Conservation (phyloP, 345 rosid genomes). For the Citrus unshiu region DNA sequence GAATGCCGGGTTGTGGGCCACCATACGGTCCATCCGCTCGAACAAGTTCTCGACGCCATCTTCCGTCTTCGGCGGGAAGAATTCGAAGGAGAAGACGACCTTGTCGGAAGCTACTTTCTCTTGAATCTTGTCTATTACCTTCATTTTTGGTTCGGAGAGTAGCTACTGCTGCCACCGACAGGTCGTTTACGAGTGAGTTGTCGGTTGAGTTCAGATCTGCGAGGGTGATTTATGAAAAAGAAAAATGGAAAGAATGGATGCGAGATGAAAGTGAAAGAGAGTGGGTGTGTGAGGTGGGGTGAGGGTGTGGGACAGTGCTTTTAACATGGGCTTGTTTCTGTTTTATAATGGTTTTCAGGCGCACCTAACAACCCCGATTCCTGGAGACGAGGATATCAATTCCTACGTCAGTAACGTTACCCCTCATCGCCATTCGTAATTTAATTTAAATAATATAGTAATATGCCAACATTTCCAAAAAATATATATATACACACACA, state of each 20-base stretch:
- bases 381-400: slow-evolving; percentile 6
- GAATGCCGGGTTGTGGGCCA: slow-evolving; percentile 76
- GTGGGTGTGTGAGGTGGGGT: no score
- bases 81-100: slow-evolving; percentile 93
- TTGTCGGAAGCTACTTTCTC: slow-evolving; percentile 30
- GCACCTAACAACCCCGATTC: slow-evolving; percentile 8
- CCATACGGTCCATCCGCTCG: slow-evolving; percentile 96
- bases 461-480: no score
- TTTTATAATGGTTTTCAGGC: background rate
- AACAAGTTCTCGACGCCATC: slow-evolving; percentile 98
- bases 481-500: no score
- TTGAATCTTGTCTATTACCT: slow-evolving; percentile 80
- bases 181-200: no score
- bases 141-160: slow-evolving; percentile 39
- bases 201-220: no score
- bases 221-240: no score
- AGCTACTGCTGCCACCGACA: background rate
- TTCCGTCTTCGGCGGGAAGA: slow-evolving; percentile 97
- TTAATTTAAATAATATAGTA: no score
- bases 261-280: background rate
- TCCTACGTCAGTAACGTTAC: background rate
- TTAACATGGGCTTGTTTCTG: no score
- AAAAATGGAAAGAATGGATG: no score
- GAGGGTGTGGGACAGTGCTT: no score
- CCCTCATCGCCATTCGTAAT: no score